A percentile compares a stretch with the other conserved stretches of the same genome.
Evolutionary conservation across 2,329 filamentous ascomycete species (phyloP).

Genomic region (Periconia sp.): DNA sequence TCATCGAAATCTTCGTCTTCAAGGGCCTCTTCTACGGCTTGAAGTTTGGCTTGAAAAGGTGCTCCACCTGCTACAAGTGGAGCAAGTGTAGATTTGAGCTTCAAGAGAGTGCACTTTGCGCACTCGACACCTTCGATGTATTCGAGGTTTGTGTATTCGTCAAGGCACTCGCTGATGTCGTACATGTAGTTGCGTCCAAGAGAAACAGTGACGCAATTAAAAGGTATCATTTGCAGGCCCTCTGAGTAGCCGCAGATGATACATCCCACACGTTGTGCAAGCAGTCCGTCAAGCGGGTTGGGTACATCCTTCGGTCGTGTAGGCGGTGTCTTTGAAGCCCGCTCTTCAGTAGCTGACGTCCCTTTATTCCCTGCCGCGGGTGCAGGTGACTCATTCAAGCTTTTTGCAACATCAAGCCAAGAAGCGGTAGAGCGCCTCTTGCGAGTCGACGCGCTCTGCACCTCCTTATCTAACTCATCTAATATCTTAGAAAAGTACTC

Average conservation of each 20-base stretch:
- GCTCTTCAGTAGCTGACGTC: constrained; percentile 8
- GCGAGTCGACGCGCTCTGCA: constrained; percentile 55
- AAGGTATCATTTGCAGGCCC: constrained; percentile 86
- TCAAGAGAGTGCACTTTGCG: constrained; percentile 82
- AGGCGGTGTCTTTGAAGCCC: neutral
- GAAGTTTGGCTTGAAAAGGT: constrained; percentile 61
- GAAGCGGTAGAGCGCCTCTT: constrained; percentile 47
- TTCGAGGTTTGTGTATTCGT: constrained; percentile 85
- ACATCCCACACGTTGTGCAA: constrained; percentile 89
- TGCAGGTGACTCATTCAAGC: constrained; percentile 22
- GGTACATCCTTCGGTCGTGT: constrained; percentile 46
- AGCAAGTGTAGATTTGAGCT: constrained; percentile 51
- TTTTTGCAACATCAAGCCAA: constrained; percentile 33
- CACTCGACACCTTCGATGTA: constrained; percentile 90
- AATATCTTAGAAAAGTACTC: constrained; percentile 94
- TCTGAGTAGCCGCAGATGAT: constrained; percentile 85
- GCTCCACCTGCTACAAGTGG: constrained; percentile 44
- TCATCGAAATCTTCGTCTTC: constrained; percentile 75
- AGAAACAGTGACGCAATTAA: constrained; percentile 90
- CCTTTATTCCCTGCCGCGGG: constrained; percentile 10
- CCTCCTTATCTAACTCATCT: constrained; percentile 82
- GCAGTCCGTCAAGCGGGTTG: constrained; percentile 86
- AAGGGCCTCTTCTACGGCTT: constrained; percentile 72
- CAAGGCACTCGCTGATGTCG: constrained; percentile 77
- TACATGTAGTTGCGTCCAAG: constrained; percentile 70